Conservation (phyloP, 2,329 filamentous ascomycete species). For the Colletotrichum trifolii region DNA sequence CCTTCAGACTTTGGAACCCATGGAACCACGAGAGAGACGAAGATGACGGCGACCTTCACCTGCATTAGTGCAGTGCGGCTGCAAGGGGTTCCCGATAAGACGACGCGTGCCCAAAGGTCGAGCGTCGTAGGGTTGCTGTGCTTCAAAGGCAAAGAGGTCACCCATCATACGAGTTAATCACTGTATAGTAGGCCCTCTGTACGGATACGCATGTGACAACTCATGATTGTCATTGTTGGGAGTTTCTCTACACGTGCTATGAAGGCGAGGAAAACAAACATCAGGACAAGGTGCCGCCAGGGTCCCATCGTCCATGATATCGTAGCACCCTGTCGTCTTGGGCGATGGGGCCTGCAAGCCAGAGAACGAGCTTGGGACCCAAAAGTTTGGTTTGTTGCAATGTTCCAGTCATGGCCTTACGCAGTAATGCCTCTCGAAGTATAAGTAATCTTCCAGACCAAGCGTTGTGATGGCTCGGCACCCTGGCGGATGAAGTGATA, state of each 20-base stretch:
- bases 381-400: conserved; percentile 14
- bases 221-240: neutral
- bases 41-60: conserved; percentile 24
- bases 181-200: no score
- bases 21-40: neutral
- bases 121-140: neutral
- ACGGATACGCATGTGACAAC: no score
- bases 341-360: conserved; percentile 3
- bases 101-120: conserved; percentile 11
- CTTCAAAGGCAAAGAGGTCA: neutral
- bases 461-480: no score
- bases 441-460: no score
- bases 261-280: no score
- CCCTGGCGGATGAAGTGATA: no score
- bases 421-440: no score
- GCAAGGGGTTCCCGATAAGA: conserved; percentile 32
- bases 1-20: neutral
- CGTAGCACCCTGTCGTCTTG: conserved; percentile 10
- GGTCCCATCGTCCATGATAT: conserved; percentile 8
- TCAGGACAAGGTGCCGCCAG: neutral
- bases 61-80: conserved; percentile 33
- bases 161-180: no score
- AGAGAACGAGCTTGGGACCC: conserved; percentile 17
- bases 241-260: no score
- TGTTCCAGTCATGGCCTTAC: neutral